These are phyloP conservation scores for Myriosclerotinia curreyana DNA, from an alignment of 2,329 filamentous ascomycete genomes.

Conservation along the genomic window DNA sequence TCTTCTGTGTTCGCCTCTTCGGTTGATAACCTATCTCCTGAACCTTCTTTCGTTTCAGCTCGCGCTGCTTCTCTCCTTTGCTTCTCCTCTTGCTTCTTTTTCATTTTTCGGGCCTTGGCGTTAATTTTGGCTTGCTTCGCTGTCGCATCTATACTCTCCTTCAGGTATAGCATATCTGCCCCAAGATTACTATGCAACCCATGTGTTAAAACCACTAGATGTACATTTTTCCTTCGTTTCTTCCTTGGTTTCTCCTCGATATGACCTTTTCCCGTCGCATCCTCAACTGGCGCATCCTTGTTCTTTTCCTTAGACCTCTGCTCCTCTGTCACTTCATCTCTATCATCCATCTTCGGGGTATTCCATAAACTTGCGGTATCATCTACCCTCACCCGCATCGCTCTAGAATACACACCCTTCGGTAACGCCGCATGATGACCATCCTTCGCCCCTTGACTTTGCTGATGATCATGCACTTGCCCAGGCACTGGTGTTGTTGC, in stretches of 20 bases:
- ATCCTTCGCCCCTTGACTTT: constrained; percentile 55
- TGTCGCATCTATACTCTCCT: constrained; percentile 91
- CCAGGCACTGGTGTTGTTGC: constrained; percentile 53
- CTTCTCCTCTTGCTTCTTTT: constrained; percentile 42
- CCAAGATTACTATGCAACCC: constrained; percentile 94
- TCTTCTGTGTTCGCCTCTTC: constrained; percentile 25
- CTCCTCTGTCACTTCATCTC: constrained; percentile 42
- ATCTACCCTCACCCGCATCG: constrained; percentile 74
- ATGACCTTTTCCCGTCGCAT: constrained; percentile 31
- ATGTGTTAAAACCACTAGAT: constrained; percentile 89
- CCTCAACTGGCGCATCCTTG: constrained; percentile 31
- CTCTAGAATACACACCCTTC: constrained; percentile 80
- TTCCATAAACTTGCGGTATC: constrained; percentile 92
- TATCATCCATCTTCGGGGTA: constrained; percentile 75
- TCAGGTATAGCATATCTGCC: constrained; percentile 94
- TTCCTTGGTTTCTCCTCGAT: constrained; percentile 33
- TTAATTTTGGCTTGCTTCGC: constrained; percentile 71
- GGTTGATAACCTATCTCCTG: constrained; percentile 19
- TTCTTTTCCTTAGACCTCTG: constrained; percentile 31
- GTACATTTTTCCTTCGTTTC: constrained; percentile 71
- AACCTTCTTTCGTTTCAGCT: constrained; percentile 18
- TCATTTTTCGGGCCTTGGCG: constrained; percentile 58
- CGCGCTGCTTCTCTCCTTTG: constrained; percentile 26
- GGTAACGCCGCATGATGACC: constrained; percentile 60
- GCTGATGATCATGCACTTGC: constrained; percentile 72